Conservation (phyloP, 73 alveolate genomes). For the Tetrahymena thermophila region DNA sequence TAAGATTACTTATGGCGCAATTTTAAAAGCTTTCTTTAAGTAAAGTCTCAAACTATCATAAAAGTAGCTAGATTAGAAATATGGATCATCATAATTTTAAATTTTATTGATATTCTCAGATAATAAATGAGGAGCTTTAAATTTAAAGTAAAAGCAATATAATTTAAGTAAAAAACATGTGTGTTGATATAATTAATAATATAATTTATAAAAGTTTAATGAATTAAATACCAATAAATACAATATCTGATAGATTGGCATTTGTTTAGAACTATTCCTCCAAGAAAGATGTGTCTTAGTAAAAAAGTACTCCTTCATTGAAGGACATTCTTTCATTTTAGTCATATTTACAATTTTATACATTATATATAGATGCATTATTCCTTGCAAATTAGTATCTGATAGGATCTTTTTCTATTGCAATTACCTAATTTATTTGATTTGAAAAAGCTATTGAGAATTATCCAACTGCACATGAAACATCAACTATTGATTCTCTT, state of each 20-base stretch:
- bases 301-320: not conserved
- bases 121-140: not conserved
- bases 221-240: not conserved
- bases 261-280: not conserved
- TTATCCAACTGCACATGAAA: not conserved
- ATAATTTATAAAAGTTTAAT: not conserved
- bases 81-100: not conserved
- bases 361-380: not conserved
- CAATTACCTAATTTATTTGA: not conserved
- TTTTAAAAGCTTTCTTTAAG: not conserved
- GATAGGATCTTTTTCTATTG: not conserved
- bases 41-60: not conserved
- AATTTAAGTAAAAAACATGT: not conserved
- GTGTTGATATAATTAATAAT: not conserved
- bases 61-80: not conserved
- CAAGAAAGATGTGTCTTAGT: not conserved
- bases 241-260: not conserved
- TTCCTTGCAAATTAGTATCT: not conserved
- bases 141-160: not conserved
- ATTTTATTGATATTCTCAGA: not conserved
- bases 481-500: not conserved
- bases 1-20: not conserved
- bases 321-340: not conserved
- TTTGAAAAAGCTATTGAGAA: not conserved
- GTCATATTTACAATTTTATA: not conserved